Evolutionary conservation across 495 filamentous ascomycete species (phyloP), one percentile per base, ranked within the genome.

Genomic region (Neurospora sp.): DNA sequence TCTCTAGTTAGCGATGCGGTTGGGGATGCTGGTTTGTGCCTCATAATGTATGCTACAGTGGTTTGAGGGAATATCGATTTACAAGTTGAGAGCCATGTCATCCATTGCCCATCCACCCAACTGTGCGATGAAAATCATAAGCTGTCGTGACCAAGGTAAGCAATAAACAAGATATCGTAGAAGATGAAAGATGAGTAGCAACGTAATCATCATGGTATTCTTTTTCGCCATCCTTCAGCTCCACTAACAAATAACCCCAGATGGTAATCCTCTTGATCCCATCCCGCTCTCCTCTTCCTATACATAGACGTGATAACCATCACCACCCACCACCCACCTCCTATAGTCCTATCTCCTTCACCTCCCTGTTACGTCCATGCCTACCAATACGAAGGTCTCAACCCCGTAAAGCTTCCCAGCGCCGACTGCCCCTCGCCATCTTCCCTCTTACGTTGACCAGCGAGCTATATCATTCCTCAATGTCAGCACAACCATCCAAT

Each of bases 391-490:
- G 90, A 88, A 70, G 91, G 86, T 76, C 90, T 87, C 81, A 94
- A 80, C n/a, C 90, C 91, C 3, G 90, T 85, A 78, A 94, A 87
- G 74, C 85, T 86, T 34, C 88, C 84, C 78, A 90, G 81, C 69
- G 87, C 83, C 45, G 85, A 82, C 76, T 89, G 85, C 75, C 89
- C 85, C 70, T 86, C 84, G 48, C 83, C 79, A 71, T 93, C 91
- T 62, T 94, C 92, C 75, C 89, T 90, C 80, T 92, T 93, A 78
- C 92, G 85, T 79, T 94, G 92, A 39, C 92, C 92, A 19, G 91
- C 86, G 77, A 94, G 83, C 86, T 90, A 73, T 71, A 38, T 9
- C 9, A 8, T 40, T 39, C 4, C 11, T 59, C 39, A 10, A 21
- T 34, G 13, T 38, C 21, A 72, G 42, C 5, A 34, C 13, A 24